A percentile compares a stretch with the other conserved stretches of the same genome.
Evolutionary conservation across 352 stramenopile genomes (phyloP).

Genomic region (Phytophthora agathidicida): DNA sequence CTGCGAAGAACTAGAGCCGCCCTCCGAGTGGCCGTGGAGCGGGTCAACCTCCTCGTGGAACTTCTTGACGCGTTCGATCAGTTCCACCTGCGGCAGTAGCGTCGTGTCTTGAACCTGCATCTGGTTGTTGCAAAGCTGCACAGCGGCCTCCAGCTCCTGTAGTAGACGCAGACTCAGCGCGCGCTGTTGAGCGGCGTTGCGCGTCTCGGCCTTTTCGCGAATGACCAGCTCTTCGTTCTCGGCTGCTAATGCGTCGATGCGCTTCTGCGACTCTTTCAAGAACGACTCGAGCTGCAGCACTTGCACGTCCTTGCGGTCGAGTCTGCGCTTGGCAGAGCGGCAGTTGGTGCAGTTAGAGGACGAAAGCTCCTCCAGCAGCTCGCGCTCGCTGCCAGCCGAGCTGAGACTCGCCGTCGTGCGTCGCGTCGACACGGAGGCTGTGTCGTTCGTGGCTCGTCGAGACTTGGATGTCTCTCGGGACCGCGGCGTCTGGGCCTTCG

Average conservation of each 20-base stretch:
- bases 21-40: conserved; percentile 31
- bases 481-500: conserved; percentile 24
- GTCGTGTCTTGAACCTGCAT: conserved; percentile 55
- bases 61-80: conserved; percentile 77
- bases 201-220: conserved; percentile 69
- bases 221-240: conserved; percentile 73
- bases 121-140: conserved; percentile 71
- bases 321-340: conserved; percentile 54
- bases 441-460: conserved; percentile 21
- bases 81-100: conserved; percentile 70
- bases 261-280: conserved; percentile 80
- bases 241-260: conserved; percentile 63
- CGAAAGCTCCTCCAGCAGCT: conserved; percentile 47
- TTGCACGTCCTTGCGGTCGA: conserved; percentile 78
- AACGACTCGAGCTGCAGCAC: conserved; percentile 81
- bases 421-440: conserved; percentile 49
- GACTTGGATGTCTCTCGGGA: conserved; percentile 23
- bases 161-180: conserved; percentile 67
- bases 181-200: conserved; percentile 60
- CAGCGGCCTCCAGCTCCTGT: conserved; percentile 75
- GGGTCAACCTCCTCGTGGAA: conserved; percentile 59
- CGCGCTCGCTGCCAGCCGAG: conserved; percentile 61
- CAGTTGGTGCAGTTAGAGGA: conserved; percentile 52
- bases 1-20: conserved; percentile 10
- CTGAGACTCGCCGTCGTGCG: conserved; percentile 67